phyloP scores from a whole-genome alignment of 2,329 filamentous ascomycete genomes.

The Pyricularia sp. region DNA sequence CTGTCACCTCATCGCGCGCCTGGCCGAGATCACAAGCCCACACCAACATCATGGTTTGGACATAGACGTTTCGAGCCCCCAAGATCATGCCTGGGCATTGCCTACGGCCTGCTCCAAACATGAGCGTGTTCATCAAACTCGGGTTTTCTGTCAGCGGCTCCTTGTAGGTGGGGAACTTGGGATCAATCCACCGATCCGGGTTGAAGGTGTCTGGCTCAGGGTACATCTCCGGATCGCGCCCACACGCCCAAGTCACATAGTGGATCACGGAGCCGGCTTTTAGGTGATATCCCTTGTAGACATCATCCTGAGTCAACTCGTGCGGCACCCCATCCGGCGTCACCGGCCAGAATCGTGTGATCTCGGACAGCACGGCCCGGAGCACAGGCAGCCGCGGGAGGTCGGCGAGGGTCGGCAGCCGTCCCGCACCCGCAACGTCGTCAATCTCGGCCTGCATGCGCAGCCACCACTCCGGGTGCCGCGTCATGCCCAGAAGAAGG shows the following conservation, averaged over 20 bases:
- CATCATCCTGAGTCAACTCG: conserved; percentile 7
- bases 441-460: conserved; percentile 30
- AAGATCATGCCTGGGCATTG: not conserved
- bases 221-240: conserved; percentile 15
- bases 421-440: conserved; percentile 17
- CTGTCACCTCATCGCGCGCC: not conserved
- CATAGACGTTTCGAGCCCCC: not conserved
- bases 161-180: conserved; percentile 2
- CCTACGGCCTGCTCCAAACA: not conserved
- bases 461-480: conserved; percentile 27
- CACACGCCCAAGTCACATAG: conserved; percentile 6
- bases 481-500: conserved; percentile 27
- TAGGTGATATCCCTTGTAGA: conserved; percentile 9
- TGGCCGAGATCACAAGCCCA: not conserved
- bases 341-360: conserved; percentile 8
- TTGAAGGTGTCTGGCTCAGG: conserved; percentile 15
- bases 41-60: not conserved
- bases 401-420: conserved; percentile 19
- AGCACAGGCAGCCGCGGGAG: conserved; percentile 17
- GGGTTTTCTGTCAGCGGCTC: not conserved
- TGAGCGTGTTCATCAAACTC: not conserved
- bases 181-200: conserved; percentile 16
- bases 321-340: conserved; percentile 18
- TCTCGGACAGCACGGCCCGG: conserved; percentile 17
- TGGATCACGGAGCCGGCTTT: conserved; percentile 7